Percentiles rank a stretch among this genome's conserved stretches.
phyloP scores from a whole-genome alignment of 2,329 filamentous ascomycete species.

The Pseudocercospora fuligena region DNA sequence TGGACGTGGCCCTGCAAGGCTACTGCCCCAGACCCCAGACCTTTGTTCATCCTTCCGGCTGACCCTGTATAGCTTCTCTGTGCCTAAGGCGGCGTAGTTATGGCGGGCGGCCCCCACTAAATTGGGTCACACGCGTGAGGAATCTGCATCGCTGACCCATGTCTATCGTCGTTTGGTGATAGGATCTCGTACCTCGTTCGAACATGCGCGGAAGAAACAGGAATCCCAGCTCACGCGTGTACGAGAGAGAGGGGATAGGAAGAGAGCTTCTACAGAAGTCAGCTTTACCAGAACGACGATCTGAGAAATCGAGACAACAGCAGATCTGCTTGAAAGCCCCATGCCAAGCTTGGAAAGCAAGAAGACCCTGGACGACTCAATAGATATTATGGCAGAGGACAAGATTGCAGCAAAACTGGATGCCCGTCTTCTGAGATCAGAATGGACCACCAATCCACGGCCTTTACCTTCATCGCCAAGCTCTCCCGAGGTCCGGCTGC shows the following conservation, averaged over 20 bases:
- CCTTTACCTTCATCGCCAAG: conserved; percentile 33
- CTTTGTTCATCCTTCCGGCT: background rate
- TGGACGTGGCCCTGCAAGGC: background rate
- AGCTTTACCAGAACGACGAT: background rate
- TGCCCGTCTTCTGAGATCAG: conserved; percentile 38
- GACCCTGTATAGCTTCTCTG: background rate
- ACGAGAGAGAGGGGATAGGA: background rate
- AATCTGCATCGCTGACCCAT: background rate
- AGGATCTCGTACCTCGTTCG: background rate
- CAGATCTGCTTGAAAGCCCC: background rate
- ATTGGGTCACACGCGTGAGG: background rate
- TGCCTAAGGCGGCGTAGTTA: too few relatives aligned
- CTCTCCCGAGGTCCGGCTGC: conserved; percentile 44
- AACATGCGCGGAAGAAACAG: background rate
- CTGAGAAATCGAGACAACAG: background rate
- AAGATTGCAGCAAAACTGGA: conserved; percentile 13
- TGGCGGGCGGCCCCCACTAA: background rate
- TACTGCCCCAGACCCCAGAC: background rate
- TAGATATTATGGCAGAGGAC: background rate
- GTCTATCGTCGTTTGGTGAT: background rate
- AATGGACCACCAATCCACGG: conserved; percentile 36
- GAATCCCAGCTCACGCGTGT: too few relatives aligned
- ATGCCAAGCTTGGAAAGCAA: background rate
- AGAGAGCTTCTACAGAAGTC: background rate
- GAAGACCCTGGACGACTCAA: background rate